Conservation (phyloP, 116 monocot species). For the Trichopus zeylanicus region DNA sequence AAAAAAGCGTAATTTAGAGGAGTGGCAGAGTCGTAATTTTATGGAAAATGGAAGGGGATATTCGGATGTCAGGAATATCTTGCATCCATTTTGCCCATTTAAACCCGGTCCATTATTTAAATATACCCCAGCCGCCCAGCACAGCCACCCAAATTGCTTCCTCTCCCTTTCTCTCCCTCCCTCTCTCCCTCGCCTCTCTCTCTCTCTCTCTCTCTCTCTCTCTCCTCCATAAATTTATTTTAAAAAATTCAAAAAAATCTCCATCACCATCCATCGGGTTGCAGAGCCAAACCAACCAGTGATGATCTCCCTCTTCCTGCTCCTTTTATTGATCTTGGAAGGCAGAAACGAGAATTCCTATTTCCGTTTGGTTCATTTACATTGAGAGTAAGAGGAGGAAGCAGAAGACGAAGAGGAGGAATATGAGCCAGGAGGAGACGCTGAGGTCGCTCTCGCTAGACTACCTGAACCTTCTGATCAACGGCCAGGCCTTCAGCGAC, state of each 20-base stretch:
- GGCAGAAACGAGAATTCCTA: no score
- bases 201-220: conserved; percentile 9
- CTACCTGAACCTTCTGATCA: conserved; percentile 93
- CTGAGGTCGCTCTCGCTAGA: conserved; percentile 81
- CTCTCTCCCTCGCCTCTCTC: conserved; percentile 6
- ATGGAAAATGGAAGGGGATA: no score
- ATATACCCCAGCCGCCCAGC: conserved; percentile 22
- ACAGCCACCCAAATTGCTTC: conserved; percentile 49
- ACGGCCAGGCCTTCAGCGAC: conserved; percentile 94
- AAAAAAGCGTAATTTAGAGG: no score
- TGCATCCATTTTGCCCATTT: background rate
- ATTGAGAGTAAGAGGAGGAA: background rate
- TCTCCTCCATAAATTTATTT: no score
- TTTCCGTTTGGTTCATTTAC: no score
- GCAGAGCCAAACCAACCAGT: no score
- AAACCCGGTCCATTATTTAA: conserved; percentile 26
- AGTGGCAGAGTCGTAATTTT: no score
- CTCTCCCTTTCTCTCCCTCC: conserved; percentile 3
- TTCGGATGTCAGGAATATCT: background rate
- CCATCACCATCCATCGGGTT: background rate
- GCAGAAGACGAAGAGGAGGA: background rate
- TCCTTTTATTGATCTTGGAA: no score
- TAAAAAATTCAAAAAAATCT: conserved; percentile 4
- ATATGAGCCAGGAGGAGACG: conserved; percentile 31
- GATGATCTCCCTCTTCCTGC: no score